Base-by-base conservation (phyloP, 225 moss, liverwort and hornwort genomes). In the Antitrichia curtipendula region DNA sequence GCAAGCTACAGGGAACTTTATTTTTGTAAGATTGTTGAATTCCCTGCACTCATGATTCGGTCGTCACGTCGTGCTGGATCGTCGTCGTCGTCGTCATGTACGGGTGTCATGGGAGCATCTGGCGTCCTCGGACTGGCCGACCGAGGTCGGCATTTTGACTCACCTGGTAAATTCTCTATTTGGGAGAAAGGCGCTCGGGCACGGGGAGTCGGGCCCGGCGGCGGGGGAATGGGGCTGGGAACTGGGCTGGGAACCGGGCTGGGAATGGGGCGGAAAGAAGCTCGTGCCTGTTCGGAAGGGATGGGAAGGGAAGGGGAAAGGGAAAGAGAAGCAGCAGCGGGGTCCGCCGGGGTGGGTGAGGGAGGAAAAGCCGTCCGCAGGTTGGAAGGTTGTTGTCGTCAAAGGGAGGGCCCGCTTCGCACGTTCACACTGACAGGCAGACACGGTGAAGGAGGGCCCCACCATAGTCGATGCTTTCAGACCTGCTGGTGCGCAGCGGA, bases 361-460 rank as follows among this genome's bases (percentile, higher is more conserved):
- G 16, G 18, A 12, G 2, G 47, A 54, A 70, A 70, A 50, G 85
- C 22, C 40, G 75, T 38, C 75, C 20, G 85, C 41, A 36, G 58
- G 87, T 49, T 87, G 89, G 85, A 58, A 29, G 72, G 78, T 85
- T 78, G 58, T 43, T 89, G 82, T 91, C 89, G 69, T 61, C n/a
- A 23, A 60, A 54, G 66, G 23, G 36, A 25, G 36, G 57, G 54
- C 57, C 25, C 18, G 16, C 6, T 54, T 22, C 41, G 14, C 79
- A 34, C 86, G 83, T 56, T 83, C 71, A 71, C 83, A 82, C 66
- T 66, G 19, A 38, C 54, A 68, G 65, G 28, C 52, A 50, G 64
- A 49, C 36, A 7, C 64, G 7, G 17, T 7, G 7, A 27, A 27
- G 40, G 16, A 22, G 22, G 66, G n/a, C 21, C 66, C 66, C 36